Evolutionary conservation across 2,329 filamentous ascomycete genomes (phyloP).

Genomic region (Aspergillus jensenii): DNA sequence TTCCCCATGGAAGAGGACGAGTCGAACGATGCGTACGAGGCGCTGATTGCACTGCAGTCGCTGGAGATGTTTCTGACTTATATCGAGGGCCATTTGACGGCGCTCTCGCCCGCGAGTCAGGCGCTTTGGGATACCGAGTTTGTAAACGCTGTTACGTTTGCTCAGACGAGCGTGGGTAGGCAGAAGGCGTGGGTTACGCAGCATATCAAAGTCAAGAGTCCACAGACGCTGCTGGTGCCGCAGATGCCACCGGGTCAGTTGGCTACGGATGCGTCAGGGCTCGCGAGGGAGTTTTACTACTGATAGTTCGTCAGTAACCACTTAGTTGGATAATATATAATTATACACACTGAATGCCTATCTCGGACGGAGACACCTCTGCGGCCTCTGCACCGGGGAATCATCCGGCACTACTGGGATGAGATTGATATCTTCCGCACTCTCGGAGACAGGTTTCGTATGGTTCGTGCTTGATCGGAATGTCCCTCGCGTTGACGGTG

Average conservation of each 20-base stretch:
- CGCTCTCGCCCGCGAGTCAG: slow-evolving; percentile 29
- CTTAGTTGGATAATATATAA: no score
- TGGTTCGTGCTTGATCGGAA: no score
- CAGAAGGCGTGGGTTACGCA: slow-evolving; percentile 34
- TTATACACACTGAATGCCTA: no score
- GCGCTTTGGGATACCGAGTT: slow-evolving; percentile 39
- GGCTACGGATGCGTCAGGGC: neutral
- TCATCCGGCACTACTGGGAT: neutral
- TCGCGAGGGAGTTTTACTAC: slow-evolving; percentile 1
- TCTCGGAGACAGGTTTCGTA: no score
- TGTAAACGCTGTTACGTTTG: slow-evolving; percentile 23
- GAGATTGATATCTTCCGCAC: no score
- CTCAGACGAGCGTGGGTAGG: slow-evolving; percentile 19
- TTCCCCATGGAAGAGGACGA: slow-evolving; percentile 20
- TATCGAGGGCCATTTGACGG: slow-evolving; percentile 30
- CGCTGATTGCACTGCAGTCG: slow-evolving; percentile 29
- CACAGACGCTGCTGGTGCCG: slow-evolving; percentile 40
- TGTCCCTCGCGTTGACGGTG: no score
- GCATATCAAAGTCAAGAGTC: slow-evolving; percentile 34
- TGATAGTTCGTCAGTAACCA: neutral
- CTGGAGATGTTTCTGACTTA: slow-evolving; percentile 35
- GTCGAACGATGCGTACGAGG: slow-evolving; percentile 19
- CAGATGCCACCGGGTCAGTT: slow-evolving; percentile 7
- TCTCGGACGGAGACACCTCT: neutral
- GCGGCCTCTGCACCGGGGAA: neutral